phyloP scores from a whole-genome alignment of 805 yeast species.

The Kuraishia piskuri region DNA sequence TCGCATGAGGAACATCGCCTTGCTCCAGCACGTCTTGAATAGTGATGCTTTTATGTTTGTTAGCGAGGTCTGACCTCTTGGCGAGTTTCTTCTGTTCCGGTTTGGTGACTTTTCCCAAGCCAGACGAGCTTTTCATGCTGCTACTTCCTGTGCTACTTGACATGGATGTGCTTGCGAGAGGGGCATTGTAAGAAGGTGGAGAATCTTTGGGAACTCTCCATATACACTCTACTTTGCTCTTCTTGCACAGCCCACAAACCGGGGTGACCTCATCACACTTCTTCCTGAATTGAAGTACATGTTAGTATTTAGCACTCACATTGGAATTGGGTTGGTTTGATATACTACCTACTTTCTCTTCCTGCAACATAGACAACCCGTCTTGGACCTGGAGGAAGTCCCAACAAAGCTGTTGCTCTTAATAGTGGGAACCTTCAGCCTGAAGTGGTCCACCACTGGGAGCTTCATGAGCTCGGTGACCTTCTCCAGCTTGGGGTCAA shows the following conservation, averaged over 20 bases:
- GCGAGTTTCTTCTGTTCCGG: not conserved
- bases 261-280: constrained; percentile 43
- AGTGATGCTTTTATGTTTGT: not conserved
- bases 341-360: constrained; percentile 25
- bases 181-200: not conserved
- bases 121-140: not conserved
- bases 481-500: not conserved
- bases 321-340: not conserved
- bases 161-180: not conserved
- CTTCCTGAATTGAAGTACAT: constrained; percentile 22
- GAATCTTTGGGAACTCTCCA: constrained; percentile 8
- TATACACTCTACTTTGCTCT: constrained; percentile 20
- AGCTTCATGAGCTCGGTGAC: not conserved
- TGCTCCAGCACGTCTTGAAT: not conserved
- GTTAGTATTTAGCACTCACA: not conserved
- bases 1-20: not conserved
- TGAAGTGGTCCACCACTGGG: not conserved
- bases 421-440: not conserved
- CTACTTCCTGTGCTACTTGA: not conserved
- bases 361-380: constrained; percentile 25
- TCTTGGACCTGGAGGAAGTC: constrained; percentile 10
- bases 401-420: constrained; percentile 2
- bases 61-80: not conserved
- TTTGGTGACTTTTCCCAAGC: not conserved
- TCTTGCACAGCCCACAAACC: constrained; percentile 32